Evolutionary conservation across 805 yeast species (phyloP), one percentile per base, ranked within the genome.

Genomic region (Myxozyma vanderwaltii): DNA sequence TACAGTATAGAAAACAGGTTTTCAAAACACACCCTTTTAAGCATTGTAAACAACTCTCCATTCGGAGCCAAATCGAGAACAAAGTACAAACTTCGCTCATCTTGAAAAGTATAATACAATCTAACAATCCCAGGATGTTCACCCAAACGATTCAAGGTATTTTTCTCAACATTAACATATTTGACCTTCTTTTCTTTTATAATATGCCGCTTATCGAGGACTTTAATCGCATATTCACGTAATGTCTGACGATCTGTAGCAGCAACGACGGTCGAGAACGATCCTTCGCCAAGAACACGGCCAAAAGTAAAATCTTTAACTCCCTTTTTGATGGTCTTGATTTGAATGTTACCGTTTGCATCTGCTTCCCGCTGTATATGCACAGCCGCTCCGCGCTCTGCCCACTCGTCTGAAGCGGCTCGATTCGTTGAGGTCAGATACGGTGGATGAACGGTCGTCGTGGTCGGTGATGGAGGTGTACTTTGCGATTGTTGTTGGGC

Each of bases 61-160:
- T 91, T 89, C 59, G 92, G 87, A 1, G 98, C 98, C 70, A 85
- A 88, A 73, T 94, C 98, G 54, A 94, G 81, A 38, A 92, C 99
- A 72, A 91, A 94, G 71, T 90, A 94, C 39, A 94, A 76, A 35
- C 90, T 86, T 59, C 84, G 81, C 46, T 88, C 89, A 72, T 94
- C 99, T 73, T 94, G 99, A 75, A 94, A 94, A 1, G 99, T 94
- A 74, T 88, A 94, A 74, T 89, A 89, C 48, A 94, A 76, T 49
- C 91, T 88, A 21, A 94, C 95, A 29, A 94, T 87, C 0, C 99
- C 99, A 0, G 97, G 97, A 70, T 94, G 98, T 56, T 86, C 86
- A 2, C 96, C 96, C 63, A 94, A 76, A 24, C 92, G 75, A 72
- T 91, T 91, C 63, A 94, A 76, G 0, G 97, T 89, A 56, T 88